Percentiles rank a stretch among this genome's conserved stretches.
These are phyloP conservation scores for Trichoderma afroharzianum DNA, from an alignment of 2,329 filamentous ascomycete species.

Conservation along the genomic window DNA sequence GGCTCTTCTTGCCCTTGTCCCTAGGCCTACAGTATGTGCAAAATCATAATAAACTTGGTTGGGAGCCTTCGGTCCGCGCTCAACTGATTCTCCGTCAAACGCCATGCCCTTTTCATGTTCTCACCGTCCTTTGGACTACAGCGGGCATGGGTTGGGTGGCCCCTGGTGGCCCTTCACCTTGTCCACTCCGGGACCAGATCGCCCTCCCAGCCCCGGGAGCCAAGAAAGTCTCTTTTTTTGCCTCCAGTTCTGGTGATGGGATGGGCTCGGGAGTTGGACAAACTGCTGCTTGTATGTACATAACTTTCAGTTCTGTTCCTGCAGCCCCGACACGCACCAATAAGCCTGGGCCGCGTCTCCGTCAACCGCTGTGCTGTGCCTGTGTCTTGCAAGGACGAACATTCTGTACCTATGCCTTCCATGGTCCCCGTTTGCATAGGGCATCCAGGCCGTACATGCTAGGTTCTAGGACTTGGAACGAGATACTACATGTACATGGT, in stretches of 20 bases:
- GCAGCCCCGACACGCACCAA: slow-evolving; percentile 15
- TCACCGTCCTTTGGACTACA: slow-evolving; percentile 9
- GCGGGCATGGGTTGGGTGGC: neutral
- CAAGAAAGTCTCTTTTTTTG: neutral
- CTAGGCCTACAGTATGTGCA: neutral
- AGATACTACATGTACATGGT: neutral
- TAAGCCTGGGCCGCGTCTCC: slow-evolving; percentile 3
- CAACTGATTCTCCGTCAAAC: neutral
- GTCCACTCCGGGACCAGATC: slow-evolving; percentile 9
- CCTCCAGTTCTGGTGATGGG: neutral
- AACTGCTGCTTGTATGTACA: neutral
- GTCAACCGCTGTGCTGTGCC: neutral
- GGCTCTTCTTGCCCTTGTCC: neutral
- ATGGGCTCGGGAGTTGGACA: neutral
- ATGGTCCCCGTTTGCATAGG: neutral
- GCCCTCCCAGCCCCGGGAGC: neutral
- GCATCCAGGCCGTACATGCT: neutral
- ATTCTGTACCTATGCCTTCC: neutral
- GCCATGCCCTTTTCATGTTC: neutral
- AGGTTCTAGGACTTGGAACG: neutral
- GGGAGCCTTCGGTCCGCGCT: neutral
- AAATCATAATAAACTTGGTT: neutral
- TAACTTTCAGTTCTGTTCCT: slow-evolving; percentile 5
- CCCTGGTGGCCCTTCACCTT: neutral
- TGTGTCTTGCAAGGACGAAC: neutral